Evolutionary conservation across 2,329 filamentous ascomycete species (phyloP).

Genomic region (Colletotrichum nymphaeae): DNA sequence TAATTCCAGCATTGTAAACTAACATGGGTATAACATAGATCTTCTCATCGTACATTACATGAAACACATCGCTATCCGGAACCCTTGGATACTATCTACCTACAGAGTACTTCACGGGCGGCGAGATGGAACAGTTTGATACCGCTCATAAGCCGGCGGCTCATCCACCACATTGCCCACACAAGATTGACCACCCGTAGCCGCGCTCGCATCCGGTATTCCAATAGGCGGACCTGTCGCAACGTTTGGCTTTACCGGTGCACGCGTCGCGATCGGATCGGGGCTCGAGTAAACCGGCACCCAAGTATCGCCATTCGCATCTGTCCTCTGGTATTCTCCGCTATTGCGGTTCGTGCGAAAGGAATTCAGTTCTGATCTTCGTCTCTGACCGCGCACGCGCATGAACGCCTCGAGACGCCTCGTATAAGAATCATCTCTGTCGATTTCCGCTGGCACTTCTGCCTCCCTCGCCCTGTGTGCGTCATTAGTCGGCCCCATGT

Average conservation of each 20-base stretch:
- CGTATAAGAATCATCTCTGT: not conserved
- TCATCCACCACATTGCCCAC: not conserved
- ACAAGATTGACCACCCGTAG: not conserved
- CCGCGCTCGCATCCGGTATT: not conserved
- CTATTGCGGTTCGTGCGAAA: not conserved
- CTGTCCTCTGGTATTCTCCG: not conserved
- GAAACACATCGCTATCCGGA: too few species aligned
- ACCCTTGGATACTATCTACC: not conserved
- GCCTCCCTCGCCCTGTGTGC: not conserved
- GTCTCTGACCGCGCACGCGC: not conserved
- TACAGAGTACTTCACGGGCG: too few species aligned
- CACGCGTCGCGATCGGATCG: constrained; percentile 9
- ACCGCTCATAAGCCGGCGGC: constrained; percentile 2
- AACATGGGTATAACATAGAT: not conserved
- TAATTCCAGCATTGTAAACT: not conserved
- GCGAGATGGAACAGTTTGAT: not conserved
- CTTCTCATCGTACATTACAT: not conserved
- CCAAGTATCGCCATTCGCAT: constrained; percentile 4
- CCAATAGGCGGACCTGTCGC: not conserved
- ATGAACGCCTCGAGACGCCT: not conserved
- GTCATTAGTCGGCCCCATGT: not conserved
- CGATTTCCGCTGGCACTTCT: not conserved
- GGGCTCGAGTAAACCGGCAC: constrained; percentile 26
- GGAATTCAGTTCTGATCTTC: not conserved
- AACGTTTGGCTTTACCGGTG: not conserved